Base-by-base conservation (phyloP, 106 monocot genomes). In the Alisma plantagoaquatica region DNA sequence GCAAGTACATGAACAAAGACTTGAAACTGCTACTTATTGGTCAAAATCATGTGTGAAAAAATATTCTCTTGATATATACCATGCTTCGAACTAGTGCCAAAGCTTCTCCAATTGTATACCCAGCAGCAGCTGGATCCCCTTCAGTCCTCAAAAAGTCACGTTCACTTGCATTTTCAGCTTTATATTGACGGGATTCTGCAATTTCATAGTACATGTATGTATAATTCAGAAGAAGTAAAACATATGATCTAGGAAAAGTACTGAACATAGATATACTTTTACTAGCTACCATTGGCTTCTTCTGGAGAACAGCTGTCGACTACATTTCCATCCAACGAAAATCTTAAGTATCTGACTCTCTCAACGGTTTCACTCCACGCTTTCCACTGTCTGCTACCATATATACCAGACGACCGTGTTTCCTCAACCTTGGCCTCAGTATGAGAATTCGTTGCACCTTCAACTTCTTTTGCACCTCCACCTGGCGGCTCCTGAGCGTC, bases 71-170 rank as follows among this genome's bases (percentile, higher is more conserved):
- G n/a, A n/a, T n/a, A 73, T 78, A 56, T 49, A 96, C 96, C 77
- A 89, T 59, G 59, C 96, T 96, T 51, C 96, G 68, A 56, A 63
- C 59, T 38, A 96, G 96, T 59, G 70, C 81, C 60, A 96, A 68
- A 62, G 84, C 84, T 73, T 96, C 96, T 49, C 74, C 76, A 26
- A 96, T 84, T 31, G 96, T 88, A 56, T 96, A 96, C 45, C 96
- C 96, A 33, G 84, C 59, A 73, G 84, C 69, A 63, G 75, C 77
- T 69, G 96, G 96, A 79, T 89, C 81, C 3, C 88, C 96, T 54
- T 96, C 96, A 30, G 84, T 84, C 76, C 96, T 69, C 25, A 96
- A 56, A 29, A 84, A 89, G 63, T 96, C 96, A 29, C 96, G 84
- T 54, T 84, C 89, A 53, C 78, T 71, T 27, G 79, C 96, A 69